phyloP scores from a whole-genome alignment of 371 early-diverging fungal species.

The Umbelopsis sp. region DNA sequence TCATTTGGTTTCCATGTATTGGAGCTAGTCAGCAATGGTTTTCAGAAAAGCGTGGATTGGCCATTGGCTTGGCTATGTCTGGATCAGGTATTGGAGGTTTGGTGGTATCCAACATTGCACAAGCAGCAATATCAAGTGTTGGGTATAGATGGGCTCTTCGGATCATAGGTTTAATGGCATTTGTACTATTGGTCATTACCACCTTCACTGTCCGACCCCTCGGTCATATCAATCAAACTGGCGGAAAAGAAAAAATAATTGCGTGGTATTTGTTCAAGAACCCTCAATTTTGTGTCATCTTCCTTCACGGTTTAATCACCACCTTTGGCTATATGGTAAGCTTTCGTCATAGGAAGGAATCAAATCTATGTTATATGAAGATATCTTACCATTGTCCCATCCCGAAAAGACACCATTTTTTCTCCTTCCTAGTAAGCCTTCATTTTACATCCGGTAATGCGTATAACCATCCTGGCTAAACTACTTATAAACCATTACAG shows the following conservation, averaged over 20 bases:
- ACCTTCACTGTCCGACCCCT: constrained; percentile 55
- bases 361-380: too few relatives aligned
- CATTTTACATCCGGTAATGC: too few relatives aligned
- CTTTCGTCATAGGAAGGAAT: too few relatives aligned
- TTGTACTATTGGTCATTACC: constrained; percentile 49
- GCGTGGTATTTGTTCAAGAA: constrained; percentile 35
- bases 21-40: constrained; percentile 77
- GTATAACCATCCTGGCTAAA: too few relatives aligned
- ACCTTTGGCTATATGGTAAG: constrained; percentile 38
- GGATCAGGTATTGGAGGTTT: constrained; percentile 78
- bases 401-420: constrained; percentile 31
- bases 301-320: constrained; percentile 37
- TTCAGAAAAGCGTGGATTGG: constrained; percentile 63
- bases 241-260: constrained; percentile 50
- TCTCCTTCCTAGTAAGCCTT: constrained; percentile 33
- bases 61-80: constrained; percentile 72
- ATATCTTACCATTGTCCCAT: too few relatives aligned
- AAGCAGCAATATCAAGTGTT: constrained; percentile 49
- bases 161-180: constrained; percentile 56
- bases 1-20: constrained; percentile 72
- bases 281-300: constrained; percentile 37
- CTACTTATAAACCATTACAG: constrained; percentile 17
- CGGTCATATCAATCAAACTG: constrained; percentile 48
- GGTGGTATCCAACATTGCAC: constrained; percentile 58
- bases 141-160: constrained; percentile 73